Conservation (phyloP, 2,329 filamentous ascomycete genomes). For the Penicillium digitatum region DNA sequence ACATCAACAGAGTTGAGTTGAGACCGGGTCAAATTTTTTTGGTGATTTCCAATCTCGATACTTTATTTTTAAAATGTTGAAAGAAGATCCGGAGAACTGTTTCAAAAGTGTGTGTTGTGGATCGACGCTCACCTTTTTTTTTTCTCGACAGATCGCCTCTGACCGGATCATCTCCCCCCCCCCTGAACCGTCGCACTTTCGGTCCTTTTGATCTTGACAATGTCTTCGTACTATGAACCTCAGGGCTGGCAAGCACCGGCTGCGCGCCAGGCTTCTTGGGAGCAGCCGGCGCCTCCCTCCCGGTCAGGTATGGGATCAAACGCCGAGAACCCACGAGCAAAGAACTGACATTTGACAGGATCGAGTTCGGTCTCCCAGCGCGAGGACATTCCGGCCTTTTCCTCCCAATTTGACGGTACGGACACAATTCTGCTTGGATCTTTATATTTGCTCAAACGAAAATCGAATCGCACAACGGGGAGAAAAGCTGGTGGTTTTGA, state of each 20-base stretch:
- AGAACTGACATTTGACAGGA: conserved; percentile 47
- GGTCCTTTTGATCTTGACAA: conserved; percentile 20
- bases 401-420: conserved; percentile 85
- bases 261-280: conserved; percentile 65
- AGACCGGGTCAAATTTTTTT: background rate
- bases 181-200: conserved; percentile 22
- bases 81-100: background rate
- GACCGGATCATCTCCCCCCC: conserved; percentile 25
- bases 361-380: conserved; percentile 69
- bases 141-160: conserved; percentile 25
- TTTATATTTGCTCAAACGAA: background rate
- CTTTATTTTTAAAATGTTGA: background rate
- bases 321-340: background rate
- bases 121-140: conserved; percentile 19
- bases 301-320: conserved; percentile 58
- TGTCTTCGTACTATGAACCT: conserved; percentile 68
- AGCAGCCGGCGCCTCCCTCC: conserved; percentile 67
- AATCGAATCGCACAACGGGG: background rate
- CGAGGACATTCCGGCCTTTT: conserved; percentile 74
- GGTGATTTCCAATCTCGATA: background rate
- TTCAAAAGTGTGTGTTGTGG: conserved; percentile 4
- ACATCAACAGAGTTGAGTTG: background rate
- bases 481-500: background rate
- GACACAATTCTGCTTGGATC: conserved; percentile 3
- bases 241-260: conserved; percentile 58